Percentiles rank a stretch among this genome's conserved stretches.
Conservation (phyloP, 371 early-diverging fungal genomes). For the Chytridiales sp. region DNA sequence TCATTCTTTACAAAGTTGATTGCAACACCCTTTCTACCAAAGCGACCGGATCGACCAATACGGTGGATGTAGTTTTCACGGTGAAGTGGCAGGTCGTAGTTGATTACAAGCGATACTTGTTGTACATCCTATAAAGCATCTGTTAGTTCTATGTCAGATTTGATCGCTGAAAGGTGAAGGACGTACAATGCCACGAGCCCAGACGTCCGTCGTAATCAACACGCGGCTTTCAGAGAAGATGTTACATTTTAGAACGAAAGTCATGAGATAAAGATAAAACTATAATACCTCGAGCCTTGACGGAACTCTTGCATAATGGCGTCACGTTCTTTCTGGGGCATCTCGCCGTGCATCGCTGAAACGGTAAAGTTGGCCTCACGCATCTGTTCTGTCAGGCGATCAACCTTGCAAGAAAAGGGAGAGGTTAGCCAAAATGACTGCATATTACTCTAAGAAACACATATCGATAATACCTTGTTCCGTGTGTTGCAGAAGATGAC, state of each 20-base stretch:
- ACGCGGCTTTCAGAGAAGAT: conserved; percentile 67
- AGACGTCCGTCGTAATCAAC: conserved; percentile 96
- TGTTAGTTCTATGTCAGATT: neutral
- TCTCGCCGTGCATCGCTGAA: conserved; percentile 98
- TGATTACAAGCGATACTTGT: conserved; percentile 98
- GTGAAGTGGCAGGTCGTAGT: conserved; percentile 97
- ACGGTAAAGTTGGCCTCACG: conserved; percentile 93
- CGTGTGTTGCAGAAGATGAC: conserved; percentile 99
- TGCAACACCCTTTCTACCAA: conserved; percentile 99
- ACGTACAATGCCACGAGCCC: conserved; percentile 91
- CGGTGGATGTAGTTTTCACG: conserved; percentile 96
- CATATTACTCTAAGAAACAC: neutral
- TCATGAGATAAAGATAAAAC: neutral
- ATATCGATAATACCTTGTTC: conserved; percentile 71
- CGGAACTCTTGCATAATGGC: conserved; percentile 98
- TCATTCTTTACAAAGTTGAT: conserved; percentile 97
- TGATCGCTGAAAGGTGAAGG: neutral
- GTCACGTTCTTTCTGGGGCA: conserved; percentile 96
- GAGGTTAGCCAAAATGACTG: neutral
- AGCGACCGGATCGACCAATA: conserved; percentile 99
- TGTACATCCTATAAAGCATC: conserved; percentile 77
- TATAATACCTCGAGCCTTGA: conserved; percentile 66
- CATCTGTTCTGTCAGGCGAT: conserved; percentile 96
- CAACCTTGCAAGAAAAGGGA: conserved; percentile 55
- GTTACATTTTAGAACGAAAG: neutral